These are phyloP conservation scores for Aspergillus panamensis DNA, from an alignment of 495 filamentous ascomycete genomes.

Conservation along the genomic window DNA sequence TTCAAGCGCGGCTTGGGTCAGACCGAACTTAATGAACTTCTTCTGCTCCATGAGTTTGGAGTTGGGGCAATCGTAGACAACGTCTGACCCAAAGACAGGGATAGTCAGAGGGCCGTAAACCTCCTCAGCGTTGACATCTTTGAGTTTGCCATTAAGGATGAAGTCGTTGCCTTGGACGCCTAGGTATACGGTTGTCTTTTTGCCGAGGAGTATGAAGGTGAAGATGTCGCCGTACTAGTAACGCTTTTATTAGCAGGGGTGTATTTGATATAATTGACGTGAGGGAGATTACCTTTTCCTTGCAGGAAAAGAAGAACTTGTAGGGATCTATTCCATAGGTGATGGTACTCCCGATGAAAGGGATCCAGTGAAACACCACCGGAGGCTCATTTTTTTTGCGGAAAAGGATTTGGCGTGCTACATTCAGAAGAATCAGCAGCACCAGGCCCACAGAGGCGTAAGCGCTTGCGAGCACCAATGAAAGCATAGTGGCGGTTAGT, in stretches of 20 bases:
- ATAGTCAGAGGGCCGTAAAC: constrained; percentile 79
- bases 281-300: constrained; percentile 55
- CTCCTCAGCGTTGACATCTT: constrained; percentile 78
- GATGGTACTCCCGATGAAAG: constrained; percentile 73
- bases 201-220: constrained; percentile 73
- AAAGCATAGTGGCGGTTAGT: constrained; percentile 19
- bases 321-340: constrained; percentile 83
- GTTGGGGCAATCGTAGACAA: constrained; percentile 87
- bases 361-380: constrained; percentile 81
- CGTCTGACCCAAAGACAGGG: constrained; percentile 80
- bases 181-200: constrained; percentile 71
- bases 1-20: constrained; percentile 71
- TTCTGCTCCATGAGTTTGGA: constrained; percentile 83
- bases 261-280: not conserved
- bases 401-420: constrained; percentile 65
- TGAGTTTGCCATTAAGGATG: constrained; percentile 79
- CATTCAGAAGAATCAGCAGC: constrained; percentile 59
- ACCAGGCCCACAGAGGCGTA: constrained; percentile 32
- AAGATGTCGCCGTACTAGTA: constrained; percentile 73
- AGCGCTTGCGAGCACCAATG: constrained; percentile 11
- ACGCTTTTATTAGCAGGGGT: constrained; percentile 2
- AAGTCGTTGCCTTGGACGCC: constrained; percentile 82
- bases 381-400: constrained; percentile 72
- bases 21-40: constrained; percentile 84
- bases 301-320: constrained; percentile 68